A percentile compares a stretch with the other conserved stretches of the same genome.
phyloP scores from a whole-genome alignment of 1,284 basidiomycete species.

The Neolentinus lepideus region DNA sequence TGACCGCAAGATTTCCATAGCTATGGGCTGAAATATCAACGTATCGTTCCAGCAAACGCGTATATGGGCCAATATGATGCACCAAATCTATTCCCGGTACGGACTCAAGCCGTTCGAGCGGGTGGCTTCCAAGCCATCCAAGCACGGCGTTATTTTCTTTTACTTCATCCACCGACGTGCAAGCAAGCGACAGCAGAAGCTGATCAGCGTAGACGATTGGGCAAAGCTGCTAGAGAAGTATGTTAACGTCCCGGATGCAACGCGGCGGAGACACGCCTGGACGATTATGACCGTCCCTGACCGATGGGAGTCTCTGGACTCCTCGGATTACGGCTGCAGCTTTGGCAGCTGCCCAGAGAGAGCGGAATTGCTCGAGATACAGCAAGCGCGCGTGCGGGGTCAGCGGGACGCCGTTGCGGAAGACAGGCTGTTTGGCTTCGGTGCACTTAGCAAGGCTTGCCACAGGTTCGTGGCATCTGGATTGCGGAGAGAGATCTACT shows the following conservation, averaged over 20 bases:
- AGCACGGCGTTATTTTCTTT: conserved; percentile 16
- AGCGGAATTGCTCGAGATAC: conserved; percentile 12
- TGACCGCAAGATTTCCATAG: neutral
- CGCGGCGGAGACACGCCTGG: conserved; percentile 15
- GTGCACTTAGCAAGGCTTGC: conserved; percentile 16
- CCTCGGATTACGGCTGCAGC: conserved; percentile 14
- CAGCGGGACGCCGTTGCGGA: conserved; percentile 17
- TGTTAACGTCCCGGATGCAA: conserved; percentile 13
- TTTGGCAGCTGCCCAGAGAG: conserved; percentile 15
- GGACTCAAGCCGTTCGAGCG: conserved; percentile 18
- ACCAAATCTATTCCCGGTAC: conserved; percentile 20
- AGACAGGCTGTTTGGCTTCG: conserved; percentile 18
- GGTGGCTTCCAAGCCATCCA: conserved; percentile 9
- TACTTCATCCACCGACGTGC: conserved; percentile 20
- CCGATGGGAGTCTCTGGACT: conserved; percentile 18
- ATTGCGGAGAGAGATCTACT: neutral
- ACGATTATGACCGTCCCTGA: conserved; percentile 12
- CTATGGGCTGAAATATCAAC: neutral
- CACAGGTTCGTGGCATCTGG: conserved; percentile 8
- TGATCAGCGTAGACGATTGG: conserved; percentile 13
- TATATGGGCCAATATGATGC: conserved; percentile 16
- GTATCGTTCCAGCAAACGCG: conserved; percentile 10
- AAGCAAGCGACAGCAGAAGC: conserved; percentile 11
- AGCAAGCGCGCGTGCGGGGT: conserved; percentile 14
- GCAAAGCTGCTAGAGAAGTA: conserved; percentile 14